Evolutionary conservation across 169 alveolate species (phyloP), one percentile per base, ranked within the genome.

Genomic region (Theileria orientalis): DNA sequence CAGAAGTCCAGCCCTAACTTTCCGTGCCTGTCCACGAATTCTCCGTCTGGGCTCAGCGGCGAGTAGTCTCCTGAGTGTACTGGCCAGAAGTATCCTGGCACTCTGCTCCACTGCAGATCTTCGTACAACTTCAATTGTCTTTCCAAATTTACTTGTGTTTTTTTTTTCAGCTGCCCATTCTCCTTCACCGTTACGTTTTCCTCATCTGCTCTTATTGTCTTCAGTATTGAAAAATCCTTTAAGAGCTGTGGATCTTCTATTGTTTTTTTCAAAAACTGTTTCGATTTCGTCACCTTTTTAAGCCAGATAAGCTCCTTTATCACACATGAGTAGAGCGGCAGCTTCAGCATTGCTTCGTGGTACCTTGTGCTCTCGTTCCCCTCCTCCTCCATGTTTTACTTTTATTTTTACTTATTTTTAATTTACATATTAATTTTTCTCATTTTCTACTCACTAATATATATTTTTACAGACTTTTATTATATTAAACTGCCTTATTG

Each of bases 41-140:
- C 88, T 7, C 80, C 88, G 41, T 80, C 88, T 1, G 88, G 88
- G 41, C 88, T 80, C 33, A 80, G 70, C 30, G 88, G 88, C 2
- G 88, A 78, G 54, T 27, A 69, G 51, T 78, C 86, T 5, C 86
- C 86, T 21, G 72, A 60, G 8, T 73, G 51, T 11, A 70, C 40
- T 2, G 83, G 68, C 42, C 72, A 78, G 40, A 16, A 41, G 46
- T 51, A 69, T 21, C 35, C 35, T 13, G 35, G n/a, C 8, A 14
- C 23, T 19, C 3, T 30, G 14, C 33, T 61, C 86, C 86, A 78
- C 19, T 52, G 49, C 19, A 78, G 47, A 52, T 78, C 86, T 1
- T 57, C 66, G 42, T 14, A 69, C 23, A 78, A 51, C 27, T 64
- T 64, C 23, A 64, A 33, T 64, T 64, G 74, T 7, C 35, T 25